phyloP scores from a whole-genome alignment of 768 basidiomycete genomes.

The Rossbeevera mucosa region DNA sequence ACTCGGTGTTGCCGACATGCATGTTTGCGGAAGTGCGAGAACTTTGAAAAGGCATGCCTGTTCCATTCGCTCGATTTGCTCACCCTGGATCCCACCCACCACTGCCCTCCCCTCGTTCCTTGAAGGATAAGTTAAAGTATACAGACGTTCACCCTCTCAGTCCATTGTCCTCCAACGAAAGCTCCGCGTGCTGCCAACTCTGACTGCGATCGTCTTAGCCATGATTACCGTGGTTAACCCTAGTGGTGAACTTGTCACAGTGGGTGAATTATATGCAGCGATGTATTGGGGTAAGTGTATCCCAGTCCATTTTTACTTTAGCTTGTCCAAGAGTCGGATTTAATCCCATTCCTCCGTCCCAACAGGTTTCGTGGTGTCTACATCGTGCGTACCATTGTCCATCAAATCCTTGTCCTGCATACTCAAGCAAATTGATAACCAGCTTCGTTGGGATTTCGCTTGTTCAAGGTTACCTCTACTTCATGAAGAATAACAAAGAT shows the following conservation, averaged over 20 bases:
- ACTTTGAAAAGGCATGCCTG: background rate
- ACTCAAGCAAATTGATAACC: background rate
- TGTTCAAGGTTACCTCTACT: conserved; percentile 20
- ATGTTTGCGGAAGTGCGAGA: background rate
- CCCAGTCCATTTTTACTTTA: background rate
- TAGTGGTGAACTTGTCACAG: background rate
- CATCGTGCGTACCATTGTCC: conserved; percentile 6
- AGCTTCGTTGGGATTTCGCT: conserved; percentile 20
- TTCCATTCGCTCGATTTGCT: background rate
- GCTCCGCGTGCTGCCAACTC: background rate
- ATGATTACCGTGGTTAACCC: conserved; percentile 5
- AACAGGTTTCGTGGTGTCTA: conserved; percentile 14
- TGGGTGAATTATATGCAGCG: conserved; percentile 12
- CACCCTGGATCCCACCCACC: background rate
- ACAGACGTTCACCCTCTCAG: background rate
- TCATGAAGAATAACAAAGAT: conserved; percentile 12
- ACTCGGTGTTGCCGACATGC: background rate
- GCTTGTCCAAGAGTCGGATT: background rate
- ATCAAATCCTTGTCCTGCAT: background rate
- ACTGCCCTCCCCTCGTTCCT: background rate
- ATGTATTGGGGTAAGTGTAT: conserved; percentile 15
- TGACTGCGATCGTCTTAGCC: background rate
- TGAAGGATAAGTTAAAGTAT: background rate
- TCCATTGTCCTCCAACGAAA: background rate
- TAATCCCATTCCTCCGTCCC: background rate